phyloP scores from a whole-genome alignment of 208 protist genomes.

The Trypanosoma melophagium region DNA sequence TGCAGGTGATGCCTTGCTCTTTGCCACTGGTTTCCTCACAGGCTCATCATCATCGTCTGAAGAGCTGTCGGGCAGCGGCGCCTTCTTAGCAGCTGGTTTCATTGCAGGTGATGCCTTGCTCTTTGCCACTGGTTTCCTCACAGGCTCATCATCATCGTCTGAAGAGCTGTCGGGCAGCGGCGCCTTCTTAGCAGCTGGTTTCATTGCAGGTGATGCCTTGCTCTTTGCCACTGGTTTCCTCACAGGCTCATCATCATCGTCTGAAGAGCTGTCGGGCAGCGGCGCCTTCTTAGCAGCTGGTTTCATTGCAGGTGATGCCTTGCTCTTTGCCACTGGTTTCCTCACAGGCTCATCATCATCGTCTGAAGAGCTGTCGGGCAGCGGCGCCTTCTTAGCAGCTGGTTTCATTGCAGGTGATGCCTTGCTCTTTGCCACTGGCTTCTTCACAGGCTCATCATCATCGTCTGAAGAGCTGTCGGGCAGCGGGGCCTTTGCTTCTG shows the following conservation, averaged over 20 bases:
- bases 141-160: slow-evolving; percentile 25
- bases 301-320: slow-evolving; percentile 23
- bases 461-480: slow-evolving; percentile 47
- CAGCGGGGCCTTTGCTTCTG: slow-evolving; percentile 47
- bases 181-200: slow-evolving; percentile 3
- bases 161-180: slow-evolving; percentile 26
- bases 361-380: slow-evolving; percentile 38
- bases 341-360: slow-evolving; percentile 54
- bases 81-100: background rate
- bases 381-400: slow-evolving; percentile 40
- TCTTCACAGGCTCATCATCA: slow-evolving; percentile 53
- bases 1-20: slow-evolving; percentile 33
- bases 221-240: slow-evolving; percentile 3
- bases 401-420: slow-evolving; percentile 20
- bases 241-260: slow-evolving; percentile 27
- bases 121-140: slow-evolving; percentile 8
- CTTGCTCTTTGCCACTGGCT: slow-evolving; percentile 37
- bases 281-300: slow-evolving; percentile 25
- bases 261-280: slow-evolving; percentile 24
- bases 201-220: slow-evolving; percentile 33
- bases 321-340: slow-evolving; percentile 38
- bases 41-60: slow-evolving; percentile 27
- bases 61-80: slow-evolving; percentile 28
- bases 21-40: slow-evolving; percentile 6
- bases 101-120: slow-evolving; percentile 33